Evolutionary conservation across 257 asterid species (phyloP), one percentile per base, ranked within the genome.

Genomic region (Nicotiana obtusifolia): DNA sequence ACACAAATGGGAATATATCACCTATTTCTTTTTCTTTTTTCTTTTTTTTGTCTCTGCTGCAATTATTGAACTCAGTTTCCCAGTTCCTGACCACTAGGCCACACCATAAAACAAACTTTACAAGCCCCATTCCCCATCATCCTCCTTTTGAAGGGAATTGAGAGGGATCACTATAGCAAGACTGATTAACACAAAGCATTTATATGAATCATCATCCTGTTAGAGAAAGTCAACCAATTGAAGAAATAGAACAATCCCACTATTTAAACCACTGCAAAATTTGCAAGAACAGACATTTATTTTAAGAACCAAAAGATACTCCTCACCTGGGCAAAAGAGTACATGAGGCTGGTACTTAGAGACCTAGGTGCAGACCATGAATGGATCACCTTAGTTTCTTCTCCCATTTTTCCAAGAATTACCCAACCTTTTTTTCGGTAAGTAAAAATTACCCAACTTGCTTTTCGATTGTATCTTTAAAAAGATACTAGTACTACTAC

Each of bases 331-430:
- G 89, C 87, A 81, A 89, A 89, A 64, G 91, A 89, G 83, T 89
- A 89, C 90, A 87, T 82, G 24, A 89, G 88, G 82, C 89, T 69
- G 69, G 88, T 85, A 24, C 90, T 87, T 26, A 89, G 84, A 17
- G 91, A 87, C 84, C 90, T 89, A 14, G 91, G 89, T 35, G 88
- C 90, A 64, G 89, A 89, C 91, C 91, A 89, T 35, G 83, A 80
- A 83, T 89, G 91, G 64, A 89, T 89, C 68, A 85, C 82, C 84
- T 87, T 88, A 33, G 81, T 28, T 57, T 82, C 91, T 80, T 83
- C 84, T 22, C 61, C 89, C 89, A 88, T 84, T 82, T 54, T 84
- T 26, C 60, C 49, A 73, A 20, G 26, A 73, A 13, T 49, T 26
- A n/a, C 80, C 15, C 15, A 24, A 24, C 16, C 2, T 26, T 28